Evolutionary conservation across 768 basidiomycete species (phyloP).

Genomic region (Wakefieldia striispora): DNA sequence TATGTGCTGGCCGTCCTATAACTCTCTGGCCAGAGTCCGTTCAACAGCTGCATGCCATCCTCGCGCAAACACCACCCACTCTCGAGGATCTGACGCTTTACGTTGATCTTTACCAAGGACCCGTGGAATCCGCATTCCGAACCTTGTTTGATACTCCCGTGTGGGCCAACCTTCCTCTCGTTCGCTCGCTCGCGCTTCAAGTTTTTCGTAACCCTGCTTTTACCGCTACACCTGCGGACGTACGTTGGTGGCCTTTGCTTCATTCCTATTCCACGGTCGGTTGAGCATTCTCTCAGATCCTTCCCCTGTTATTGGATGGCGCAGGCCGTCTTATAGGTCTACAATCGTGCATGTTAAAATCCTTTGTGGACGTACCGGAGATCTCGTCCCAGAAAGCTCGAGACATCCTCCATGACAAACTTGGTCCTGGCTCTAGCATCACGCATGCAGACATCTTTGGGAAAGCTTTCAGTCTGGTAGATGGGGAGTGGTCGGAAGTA

Average conservation of each 20-base stretch:
- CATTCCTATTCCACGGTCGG: not conserved
- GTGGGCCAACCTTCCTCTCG: not conserved
- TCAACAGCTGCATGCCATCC: not conserved
- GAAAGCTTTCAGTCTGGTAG: not conserved
- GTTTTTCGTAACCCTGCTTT: no score
- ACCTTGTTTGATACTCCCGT: not conserved
- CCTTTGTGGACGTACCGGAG: no score
- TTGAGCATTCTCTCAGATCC: slow-evolving; percentile 3
- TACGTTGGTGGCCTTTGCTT: not conserved
- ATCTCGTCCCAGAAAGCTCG: not conserved
- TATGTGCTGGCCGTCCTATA: not conserved
- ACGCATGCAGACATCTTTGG: not conserved
- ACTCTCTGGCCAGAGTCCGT: not conserved
- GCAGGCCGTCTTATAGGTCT: not conserved
- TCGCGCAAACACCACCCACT: not conserved
- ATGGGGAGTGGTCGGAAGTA: slow-evolving; percentile 1
- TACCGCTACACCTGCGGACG: not conserved
- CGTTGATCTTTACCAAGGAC: not conserved
- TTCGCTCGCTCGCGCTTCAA: slow-evolving; percentile 8
- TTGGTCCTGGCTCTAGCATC: slow-evolving; percentile 1
- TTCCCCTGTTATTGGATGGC: not conserved
- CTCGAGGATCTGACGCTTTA: slow-evolving; percentile 2
- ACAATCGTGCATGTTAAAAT: slow-evolving; percentile 1
- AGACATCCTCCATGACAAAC: not conserved
- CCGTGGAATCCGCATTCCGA: not conserved